A percentile compares a stretch with the other conserved stretches of the same genome.
Conservation (phyloP, 768 basidiomycete species). For the Tremella mesenterica region DNA sequence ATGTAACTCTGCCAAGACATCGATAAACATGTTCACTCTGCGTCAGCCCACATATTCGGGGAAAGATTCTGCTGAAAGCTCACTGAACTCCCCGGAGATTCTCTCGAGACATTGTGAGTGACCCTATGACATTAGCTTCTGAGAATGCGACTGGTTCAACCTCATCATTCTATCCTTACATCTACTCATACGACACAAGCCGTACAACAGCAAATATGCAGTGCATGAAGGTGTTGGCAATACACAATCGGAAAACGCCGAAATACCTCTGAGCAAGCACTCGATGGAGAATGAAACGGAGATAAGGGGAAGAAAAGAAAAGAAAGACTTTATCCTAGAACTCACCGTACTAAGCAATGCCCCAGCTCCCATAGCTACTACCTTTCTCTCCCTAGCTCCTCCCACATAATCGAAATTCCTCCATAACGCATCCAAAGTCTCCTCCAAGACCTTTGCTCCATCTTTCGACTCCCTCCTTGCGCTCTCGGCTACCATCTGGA, state of each 20-base stretch:
- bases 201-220: no score
- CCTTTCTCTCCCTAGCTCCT: constrained; percentile 36
- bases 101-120: constrained; percentile 35
- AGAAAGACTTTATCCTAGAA: background rate
- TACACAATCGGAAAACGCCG: no score
- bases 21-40: constrained; percentile 42
- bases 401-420: constrained; percentile 42
- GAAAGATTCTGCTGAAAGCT: constrained; percentile 11
- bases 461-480: constrained; percentile 20
- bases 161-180: no score
- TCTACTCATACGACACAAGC: no score
- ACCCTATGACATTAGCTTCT: constrained; percentile 24
- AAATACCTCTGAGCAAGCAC: no score
- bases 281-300: no score
- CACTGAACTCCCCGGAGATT: constrained; percentile 42
- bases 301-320: background rate
- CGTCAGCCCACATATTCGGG: background rate
- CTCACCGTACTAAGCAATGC: constrained; percentile 34
- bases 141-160: no score
- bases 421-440: constrained; percentile 41
- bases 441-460: constrained; percentile 32
- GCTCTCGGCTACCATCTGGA: constrained; percentile 30
- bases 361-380: constrained; percentile 42
- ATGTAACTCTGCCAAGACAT: constrained; percentile 40
- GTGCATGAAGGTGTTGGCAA: no score